Evolutionary conservation across 2,329 filamentous ascomycete species (phyloP), one percentile per base, ranked within the genome.

Genomic region (Fusarium tupiense): DNA sequence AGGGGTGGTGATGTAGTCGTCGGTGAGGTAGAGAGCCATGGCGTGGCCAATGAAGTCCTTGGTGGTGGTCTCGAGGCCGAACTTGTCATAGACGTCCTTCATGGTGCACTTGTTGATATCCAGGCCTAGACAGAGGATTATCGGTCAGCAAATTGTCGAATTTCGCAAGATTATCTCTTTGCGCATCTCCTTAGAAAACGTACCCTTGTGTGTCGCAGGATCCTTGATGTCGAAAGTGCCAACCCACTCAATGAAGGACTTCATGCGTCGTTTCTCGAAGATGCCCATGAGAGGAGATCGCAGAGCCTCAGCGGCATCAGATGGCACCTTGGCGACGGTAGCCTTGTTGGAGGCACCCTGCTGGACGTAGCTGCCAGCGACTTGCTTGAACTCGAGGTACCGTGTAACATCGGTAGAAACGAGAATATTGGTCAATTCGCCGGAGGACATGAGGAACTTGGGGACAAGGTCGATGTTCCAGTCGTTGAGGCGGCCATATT

Each of bases 381-480:
- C 95, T 85, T 96, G 94, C 87, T 93, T 95, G 88, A 97, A 97
- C 84, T 97, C 94, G 80, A 97, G 92, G 84, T 95, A 95, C 85
- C 92, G 89, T 80, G 93, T 95, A 76, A 95, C 93, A 78, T 98
- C 95, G 85, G 96, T 98, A 59, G 95, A 98, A 74, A 98, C 95
- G 82, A 99, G 91, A 81, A 99, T 98, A 86, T 98, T 98, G 83
- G 96, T 98, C 82, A 99, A 89, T 87, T 99, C 96, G 84, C 96
- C 96, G 74, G 97, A 98, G 69, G 96, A 95, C 95, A 99, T 98
- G 84, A 99, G 91, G 81, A 99, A 92, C 89, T 99, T 99, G 77
- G 96, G 96, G 56, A 99, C 95, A 71, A 99, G 90, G 83, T 99
- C 97, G 85, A 99, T 97, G 88, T 98, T 98, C 96, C 96, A 99